These are phyloP conservation scores for Dimocarpus longan DNA, from an alignment of 345 rosid genomes.

Conservation along the genomic window DNA sequence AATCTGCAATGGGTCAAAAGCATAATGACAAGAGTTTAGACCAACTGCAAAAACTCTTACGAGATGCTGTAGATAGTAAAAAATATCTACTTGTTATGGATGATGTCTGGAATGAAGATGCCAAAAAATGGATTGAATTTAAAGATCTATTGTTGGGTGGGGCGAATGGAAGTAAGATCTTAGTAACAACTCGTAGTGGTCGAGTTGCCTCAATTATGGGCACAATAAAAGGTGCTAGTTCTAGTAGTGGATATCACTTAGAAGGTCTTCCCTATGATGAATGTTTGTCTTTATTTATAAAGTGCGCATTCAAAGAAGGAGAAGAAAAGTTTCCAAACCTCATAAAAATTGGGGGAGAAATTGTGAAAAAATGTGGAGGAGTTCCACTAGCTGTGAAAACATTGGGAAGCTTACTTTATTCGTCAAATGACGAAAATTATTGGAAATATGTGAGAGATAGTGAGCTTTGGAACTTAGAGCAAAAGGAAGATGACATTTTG, in stretches of 20 bases:
- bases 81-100: conserved; percentile 21
- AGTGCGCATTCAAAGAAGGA: too few relatives aligned
- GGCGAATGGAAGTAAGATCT: conserved; percentile 12
- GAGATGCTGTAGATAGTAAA: background rate
- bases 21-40: background rate
- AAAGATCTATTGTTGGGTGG: background rate
- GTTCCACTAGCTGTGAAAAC: too few relatives aligned
- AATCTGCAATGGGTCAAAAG: background rate
- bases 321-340: too few relatives aligned
- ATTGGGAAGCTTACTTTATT: too few relatives aligned
- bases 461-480: conserved; percentile 29
- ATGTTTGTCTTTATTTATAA: too few relatives aligned
- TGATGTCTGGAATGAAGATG: conserved; percentile 11
- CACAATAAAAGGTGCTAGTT: background rate
- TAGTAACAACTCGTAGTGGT: conserved; percentile 13
- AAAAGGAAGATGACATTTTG: background rate
- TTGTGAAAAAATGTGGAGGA: too few relatives aligned
- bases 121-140: background rate
- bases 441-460: too few relatives aligned
- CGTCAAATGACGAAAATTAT: too few relatives aligned
- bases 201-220: conserved; percentile 12
- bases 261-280: background rate
- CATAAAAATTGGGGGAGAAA: too few relatives aligned
- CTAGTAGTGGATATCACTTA: background rate
- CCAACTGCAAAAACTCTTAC: conserved; percentile 11